These are phyloP conservation scores for Syncephalis plumigaleata DNA, from an alignment of 371 early-diverging fungal species.

Conservation along the genomic window DNA sequence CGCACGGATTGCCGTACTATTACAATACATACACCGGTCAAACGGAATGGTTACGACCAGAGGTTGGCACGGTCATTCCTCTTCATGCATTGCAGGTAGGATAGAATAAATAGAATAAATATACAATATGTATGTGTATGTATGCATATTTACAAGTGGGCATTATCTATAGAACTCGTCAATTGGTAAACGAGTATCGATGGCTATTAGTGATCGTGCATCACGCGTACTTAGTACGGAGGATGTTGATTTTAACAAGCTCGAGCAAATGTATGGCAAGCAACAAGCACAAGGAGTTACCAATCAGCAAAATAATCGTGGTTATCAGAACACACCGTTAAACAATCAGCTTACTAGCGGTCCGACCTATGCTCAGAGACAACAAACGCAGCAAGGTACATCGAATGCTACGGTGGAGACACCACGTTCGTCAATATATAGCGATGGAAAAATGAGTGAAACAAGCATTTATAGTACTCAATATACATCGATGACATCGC, in stretches of 20 bases:
- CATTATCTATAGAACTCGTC: neutral
- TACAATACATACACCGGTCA: slow-evolving; percentile 67
- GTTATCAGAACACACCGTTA: neutral
- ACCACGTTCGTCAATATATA: no score
- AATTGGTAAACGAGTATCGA: neutral
- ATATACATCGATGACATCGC: neutral
- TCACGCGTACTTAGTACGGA: no score
- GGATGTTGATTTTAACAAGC: no score
- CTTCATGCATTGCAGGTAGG: slow-evolving; percentile 45
- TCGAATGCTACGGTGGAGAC: no score
- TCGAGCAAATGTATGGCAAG: no score
- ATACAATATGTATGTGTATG: neutral
- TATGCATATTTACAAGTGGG: neutral
- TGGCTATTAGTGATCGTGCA: neutral
- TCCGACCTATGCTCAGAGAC: no score
- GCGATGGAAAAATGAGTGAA: no score
- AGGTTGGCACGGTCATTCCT: slow-evolving; percentile 52
- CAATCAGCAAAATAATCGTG: neutral
- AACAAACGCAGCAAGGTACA: no score
- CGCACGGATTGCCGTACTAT: slow-evolving; percentile 64
- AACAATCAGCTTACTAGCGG: neutral
- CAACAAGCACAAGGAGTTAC: no score
- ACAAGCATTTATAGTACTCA: no score
- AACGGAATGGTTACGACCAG: slow-evolving; percentile 77
- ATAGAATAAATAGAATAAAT: neutral